Percentiles rank a stretch among this genome's conserved stretches.
These are phyloP conservation scores for Cyberlindnera xishuangbannaensis DNA, from an alignment of 805 yeast species.

Conservation along the genomic window DNA sequence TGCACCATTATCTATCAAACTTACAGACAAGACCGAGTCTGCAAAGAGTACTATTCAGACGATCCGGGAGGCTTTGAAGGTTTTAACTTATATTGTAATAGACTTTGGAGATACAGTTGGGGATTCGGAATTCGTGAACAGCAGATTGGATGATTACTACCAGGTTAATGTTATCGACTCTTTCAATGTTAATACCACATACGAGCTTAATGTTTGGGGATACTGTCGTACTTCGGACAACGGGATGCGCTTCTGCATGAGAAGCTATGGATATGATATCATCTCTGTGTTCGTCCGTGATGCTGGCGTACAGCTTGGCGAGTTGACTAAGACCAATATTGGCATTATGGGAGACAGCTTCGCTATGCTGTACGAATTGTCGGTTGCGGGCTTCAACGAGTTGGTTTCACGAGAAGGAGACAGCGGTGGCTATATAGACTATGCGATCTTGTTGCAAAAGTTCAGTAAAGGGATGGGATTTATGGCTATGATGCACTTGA, in stretches of 20 bases:
- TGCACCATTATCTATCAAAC: slow-evolving; percentile 39
- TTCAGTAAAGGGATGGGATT: slow-evolving; percentile 24
- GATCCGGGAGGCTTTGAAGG: slow-evolving; percentile 37
- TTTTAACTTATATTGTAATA: slow-evolving; percentile 39
- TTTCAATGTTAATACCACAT: slow-evolving; percentile 36
- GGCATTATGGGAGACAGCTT: slow-evolving; percentile 35
- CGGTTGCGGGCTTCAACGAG: slow-evolving; percentile 25
- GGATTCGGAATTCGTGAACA: slow-evolving; percentile 18
- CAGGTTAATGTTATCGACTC: slow-evolving; percentile 36
- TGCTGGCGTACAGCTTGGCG: slow-evolving; percentile 41
- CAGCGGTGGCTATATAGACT: slow-evolving; percentile 17
- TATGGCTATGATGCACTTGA: slow-evolving; percentile 11
- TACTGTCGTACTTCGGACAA: slow-evolving; percentile 37
- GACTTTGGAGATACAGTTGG: slow-evolving; percentile 32
- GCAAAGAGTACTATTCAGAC: slow-evolving; percentile 30
- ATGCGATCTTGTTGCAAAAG: slow-evolving; percentile 24
- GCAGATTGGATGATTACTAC: slow-evolving; percentile 21
- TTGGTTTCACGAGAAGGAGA: slow-evolving; percentile 17
- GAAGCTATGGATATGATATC: slow-evolving; percentile 41
- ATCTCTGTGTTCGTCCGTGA: slow-evolving; percentile 43
- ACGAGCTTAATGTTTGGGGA: slow-evolving; percentile 40
- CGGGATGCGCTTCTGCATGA: slow-evolving; percentile 26
- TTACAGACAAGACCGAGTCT: slow-evolving; percentile 31
- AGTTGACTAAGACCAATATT: slow-evolving; percentile 35
- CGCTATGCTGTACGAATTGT: slow-evolving; percentile 33